Evolutionary conservation across 306 rosid species (phyloP).

Genomic region (Carpinus fangiana): DNA sequence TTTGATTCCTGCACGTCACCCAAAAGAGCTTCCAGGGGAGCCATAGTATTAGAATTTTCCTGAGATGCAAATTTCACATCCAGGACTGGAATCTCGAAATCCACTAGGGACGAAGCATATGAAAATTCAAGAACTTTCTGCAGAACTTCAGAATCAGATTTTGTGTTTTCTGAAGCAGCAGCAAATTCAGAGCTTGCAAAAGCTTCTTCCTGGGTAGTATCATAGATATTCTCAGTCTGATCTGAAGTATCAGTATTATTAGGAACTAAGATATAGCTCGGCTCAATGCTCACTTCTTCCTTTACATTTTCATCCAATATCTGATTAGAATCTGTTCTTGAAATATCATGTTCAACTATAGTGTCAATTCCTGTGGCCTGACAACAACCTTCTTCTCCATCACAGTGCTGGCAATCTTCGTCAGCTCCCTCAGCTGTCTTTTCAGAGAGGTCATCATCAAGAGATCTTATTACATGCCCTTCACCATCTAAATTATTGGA

Average conservation of each 20-base stretch:
- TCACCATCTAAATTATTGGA: constrained; percentile 24
- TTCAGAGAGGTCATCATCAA: constrained; percentile 30
- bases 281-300: constrained; percentile 25
- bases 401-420: constrained; percentile 5
- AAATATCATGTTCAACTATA: constrained; percentile 21
- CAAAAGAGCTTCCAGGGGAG: constrained; percentile 59
- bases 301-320: constrained; percentile 29
- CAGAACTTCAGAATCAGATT: constrained; percentile 43
- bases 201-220: constrained; percentile 25
- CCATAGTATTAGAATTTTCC: constrained; percentile 16
- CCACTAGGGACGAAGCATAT: constrained; percentile 44
- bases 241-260: constrained; percentile 22
- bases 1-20: constrained; percentile 36
- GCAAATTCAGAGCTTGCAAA: constrained; percentile 17
- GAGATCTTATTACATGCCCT: constrained; percentile 23
- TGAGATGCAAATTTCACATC: constrained; percentile 68
- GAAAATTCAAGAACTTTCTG: constrained; percentile 63
- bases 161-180: constrained; percentile 24
- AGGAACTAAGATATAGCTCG: constrained; percentile 22
- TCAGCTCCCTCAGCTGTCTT: constrained; percentile 30
- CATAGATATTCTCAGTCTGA: constrained; percentile 19
- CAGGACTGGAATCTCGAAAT: constrained; percentile 65
- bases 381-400: constrained; percentile 27
- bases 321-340: constrained; percentile 19
- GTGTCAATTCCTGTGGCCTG: constrained; percentile 16